Conservation (phyloP, 495 filamentous ascomycete genomes). For the Tuber magnatum region DNA sequence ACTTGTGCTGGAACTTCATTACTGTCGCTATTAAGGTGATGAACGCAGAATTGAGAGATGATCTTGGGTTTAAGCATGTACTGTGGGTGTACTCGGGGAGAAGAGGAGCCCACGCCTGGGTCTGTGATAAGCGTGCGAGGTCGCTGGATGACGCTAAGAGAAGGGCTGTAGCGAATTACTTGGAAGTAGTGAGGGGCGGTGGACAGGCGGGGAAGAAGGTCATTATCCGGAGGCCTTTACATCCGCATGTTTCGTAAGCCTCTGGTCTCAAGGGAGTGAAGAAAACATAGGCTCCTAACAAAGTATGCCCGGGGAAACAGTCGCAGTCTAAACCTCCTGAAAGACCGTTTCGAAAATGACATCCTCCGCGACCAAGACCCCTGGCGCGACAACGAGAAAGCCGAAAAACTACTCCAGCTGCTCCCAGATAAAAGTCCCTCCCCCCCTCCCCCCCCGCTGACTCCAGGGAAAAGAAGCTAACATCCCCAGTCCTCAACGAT, state of each 20-base stretch:
- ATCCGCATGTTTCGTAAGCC: conserved; percentile 72
- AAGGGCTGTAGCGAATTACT: conserved; percentile 73
- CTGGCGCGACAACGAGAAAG: conserved; percentile 59
- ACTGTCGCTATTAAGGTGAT: conserved; percentile 95
- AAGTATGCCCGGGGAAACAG: conserved; percentile 39
- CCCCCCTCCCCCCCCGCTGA: too few species aligned
- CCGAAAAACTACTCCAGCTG: conserved; percentile 65
- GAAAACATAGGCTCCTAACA: not conserved
- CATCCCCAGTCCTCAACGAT: conserved; percentile 51
- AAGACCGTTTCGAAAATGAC: conserved; percentile 67
- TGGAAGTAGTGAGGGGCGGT: conserved; percentile 78
- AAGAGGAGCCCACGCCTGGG: conserved; percentile 94
- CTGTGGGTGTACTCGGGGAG: conserved; percentile 97
- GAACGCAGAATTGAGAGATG: conserved; percentile 75
- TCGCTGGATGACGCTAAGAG: conserved; percentile 75
- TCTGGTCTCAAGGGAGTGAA: not conserved
- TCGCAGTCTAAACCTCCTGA: conserved; percentile 76
- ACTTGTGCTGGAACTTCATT: conserved; percentile 91
- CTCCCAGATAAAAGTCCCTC: conserved; percentile 59
- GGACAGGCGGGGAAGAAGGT: conserved; percentile 80
- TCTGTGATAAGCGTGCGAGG: conserved; percentile 85
- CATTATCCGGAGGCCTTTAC: conserved; percentile 74
- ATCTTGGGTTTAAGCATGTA: conserved; percentile 93
- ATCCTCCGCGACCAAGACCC: conserved; percentile 81
- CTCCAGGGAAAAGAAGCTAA: not conserved